phyloP scores from a whole-genome alignment of 495 filamentous ascomycete species.

The Parmelia sp. region DNA sequence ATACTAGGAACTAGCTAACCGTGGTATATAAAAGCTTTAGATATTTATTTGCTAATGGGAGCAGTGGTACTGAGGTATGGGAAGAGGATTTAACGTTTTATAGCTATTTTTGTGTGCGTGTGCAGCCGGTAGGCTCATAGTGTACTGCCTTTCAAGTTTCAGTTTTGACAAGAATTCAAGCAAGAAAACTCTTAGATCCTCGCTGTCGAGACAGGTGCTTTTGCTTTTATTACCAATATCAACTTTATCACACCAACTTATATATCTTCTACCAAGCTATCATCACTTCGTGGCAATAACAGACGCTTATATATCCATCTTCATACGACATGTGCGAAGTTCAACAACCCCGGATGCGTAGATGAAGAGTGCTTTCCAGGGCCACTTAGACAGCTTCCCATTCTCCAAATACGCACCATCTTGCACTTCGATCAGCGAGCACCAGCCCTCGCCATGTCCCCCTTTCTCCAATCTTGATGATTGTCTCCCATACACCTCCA shows the following conservation, averaged over 20 bases:
- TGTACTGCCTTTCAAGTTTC: background rate
- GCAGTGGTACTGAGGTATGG: too few relatives aligned
- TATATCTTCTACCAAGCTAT: conserved; percentile 6
- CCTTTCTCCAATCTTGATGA: conserved; percentile 91
- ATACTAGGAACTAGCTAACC: too few relatives aligned
- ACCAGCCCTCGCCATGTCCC: conserved; percentile 91
- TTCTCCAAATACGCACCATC: conserved; percentile 98
- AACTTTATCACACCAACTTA: background rate
- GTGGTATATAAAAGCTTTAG: too few relatives aligned
- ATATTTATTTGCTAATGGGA: too few relatives aligned
- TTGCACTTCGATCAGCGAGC: conserved; percentile 85
- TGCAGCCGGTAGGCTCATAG: too few relatives aligned
- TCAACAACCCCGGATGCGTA: background rate
- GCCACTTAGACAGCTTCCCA: conserved; percentile 62
- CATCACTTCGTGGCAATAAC: conserved; percentile 2
- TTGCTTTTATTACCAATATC: background rate
- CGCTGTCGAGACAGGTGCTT: background rate
- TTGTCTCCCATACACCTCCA: conserved; percentile 90
- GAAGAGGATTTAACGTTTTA: too few relatives aligned
- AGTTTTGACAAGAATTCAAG: background rate
- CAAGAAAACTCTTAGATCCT: background rate
- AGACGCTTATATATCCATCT: background rate
- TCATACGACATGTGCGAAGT: background rate
- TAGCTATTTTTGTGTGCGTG: too few relatives aligned
- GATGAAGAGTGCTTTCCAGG: background rate